Evolutionary conservation across 2,329 filamentous ascomycete genomes (phyloP), one percentile per base, ranked within the genome.

Genomic region (Kalmusia sp.): DNA sequence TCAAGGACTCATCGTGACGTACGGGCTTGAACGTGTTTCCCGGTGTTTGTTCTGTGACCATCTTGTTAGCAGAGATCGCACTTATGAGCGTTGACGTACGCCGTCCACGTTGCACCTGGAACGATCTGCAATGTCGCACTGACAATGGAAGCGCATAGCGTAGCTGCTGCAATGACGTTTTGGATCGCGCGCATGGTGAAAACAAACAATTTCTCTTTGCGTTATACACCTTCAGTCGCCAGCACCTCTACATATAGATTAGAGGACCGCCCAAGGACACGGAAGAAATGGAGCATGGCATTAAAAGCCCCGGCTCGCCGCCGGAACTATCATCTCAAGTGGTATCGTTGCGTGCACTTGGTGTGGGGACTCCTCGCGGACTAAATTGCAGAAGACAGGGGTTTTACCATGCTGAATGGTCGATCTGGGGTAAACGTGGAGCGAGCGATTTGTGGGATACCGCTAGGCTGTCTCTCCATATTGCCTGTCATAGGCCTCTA

Each of bases 1-100:
- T n/a, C n/a, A n/a, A n/a, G n/a, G n/a, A n/a, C n/a, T n/a, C n/a
- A n/a, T n/a, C n/a, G n/a, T n/a, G n/a, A n/a, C n/a, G n/a, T n/a
- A n/a, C n/a, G 87, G 0, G 87, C 87, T 75, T 89, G 86, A 3
- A 90, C 76, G 58, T 87, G 84, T 27, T 82, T 78, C 6, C 80
- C 81, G 43, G 66, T 76, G 76, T 73, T 73, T 14, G 64, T 69
- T 4, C 72, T 73, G 25, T 17, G 6, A 34, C 43, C 41, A 11
- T 14, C 6, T 17, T 15, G 12, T 65, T 24, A 64, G 54, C 19
- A 24, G 9, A 21, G 3, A 12, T 22, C 21, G 2, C 12, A 9
- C 14, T 24, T 21, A 24, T 25, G 9, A 9, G 6, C 25, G 8
- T 17, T 11, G 4, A 21, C 14, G 54, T 71, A 71, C 7, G 69